Evolutionary conservation across 1,284 basidiomycete genomes (phyloP).

Genomic region (Peniophora sp.): DNA sequence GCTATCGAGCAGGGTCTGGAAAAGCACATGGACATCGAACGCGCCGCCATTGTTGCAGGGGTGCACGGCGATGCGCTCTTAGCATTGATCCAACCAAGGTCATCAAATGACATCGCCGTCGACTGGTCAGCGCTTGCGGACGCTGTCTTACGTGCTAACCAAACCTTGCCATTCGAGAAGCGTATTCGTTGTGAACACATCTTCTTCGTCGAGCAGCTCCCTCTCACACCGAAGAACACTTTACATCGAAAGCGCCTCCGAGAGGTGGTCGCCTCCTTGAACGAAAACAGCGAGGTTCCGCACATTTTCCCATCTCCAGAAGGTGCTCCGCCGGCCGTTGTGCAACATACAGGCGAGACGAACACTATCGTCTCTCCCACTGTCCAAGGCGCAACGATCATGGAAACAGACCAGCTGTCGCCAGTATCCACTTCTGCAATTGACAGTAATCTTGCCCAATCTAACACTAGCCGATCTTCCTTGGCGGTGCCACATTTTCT

Average conservation of each 20-base stretch:
- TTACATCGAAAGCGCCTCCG: slow-evolving; percentile 10
- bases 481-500: not conserved
- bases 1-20: slow-evolving; percentile 7
- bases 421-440: too few species aligned
- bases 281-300: not conserved
- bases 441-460: too few species aligned
- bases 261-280: slow-evolving; percentile 1
- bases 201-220: slow-evolving; percentile 9
- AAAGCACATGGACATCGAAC: not conserved
- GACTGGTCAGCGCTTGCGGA: not conserved
- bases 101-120: not conserved
- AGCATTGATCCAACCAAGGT: not conserved
- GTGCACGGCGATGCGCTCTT: not conserved
- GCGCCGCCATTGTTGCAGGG: not conserved
- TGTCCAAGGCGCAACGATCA: too few species aligned
- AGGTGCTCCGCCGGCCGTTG: too few species aligned
- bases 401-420: too few species aligned
- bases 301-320: not conserved
- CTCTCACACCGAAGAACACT: slow-evolving; percentile 10
- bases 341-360: too few species aligned
- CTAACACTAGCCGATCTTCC: not conserved
- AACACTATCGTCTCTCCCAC: too few species aligned
- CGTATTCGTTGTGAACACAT: slow-evolving; percentile 8
- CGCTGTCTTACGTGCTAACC: slow-evolving; percentile 6
- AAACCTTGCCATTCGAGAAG: slow-evolving; percentile 10